Evolutionary conservation across 1,284 basidiomycete species (phyloP).

Genomic region (Cryptococcus depauperatus): DNA sequence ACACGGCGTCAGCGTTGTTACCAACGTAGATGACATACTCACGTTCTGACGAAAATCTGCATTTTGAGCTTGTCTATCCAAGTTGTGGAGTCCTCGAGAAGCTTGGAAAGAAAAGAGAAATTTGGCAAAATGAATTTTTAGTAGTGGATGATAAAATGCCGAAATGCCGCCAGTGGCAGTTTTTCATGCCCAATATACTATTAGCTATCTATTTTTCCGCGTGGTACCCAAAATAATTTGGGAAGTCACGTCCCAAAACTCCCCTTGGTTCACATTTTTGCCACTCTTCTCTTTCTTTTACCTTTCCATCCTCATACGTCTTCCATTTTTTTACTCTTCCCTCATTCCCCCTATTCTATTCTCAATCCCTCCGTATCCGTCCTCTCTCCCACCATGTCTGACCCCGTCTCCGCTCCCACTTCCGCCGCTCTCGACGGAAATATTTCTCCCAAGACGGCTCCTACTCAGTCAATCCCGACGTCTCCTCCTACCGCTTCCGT

Average conservation of each 20-base stretch:
- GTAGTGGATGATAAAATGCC: background rate
- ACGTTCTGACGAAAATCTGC: constrained; percentile 97
- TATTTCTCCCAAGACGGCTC: constrained; percentile 25
- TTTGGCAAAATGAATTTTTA: background rate
- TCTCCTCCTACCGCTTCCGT: no score
- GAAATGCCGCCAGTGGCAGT: background rate
- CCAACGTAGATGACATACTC: constrained; percentile 32
- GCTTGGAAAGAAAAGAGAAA: constrained; percentile 17
- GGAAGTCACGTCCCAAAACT: no score
- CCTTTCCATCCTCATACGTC: background rate
- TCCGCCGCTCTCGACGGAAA: constrained; percentile 14
- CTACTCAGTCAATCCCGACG: constrained; percentile 20
- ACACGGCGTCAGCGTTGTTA: constrained; percentile 5
- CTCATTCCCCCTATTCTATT: background rate
- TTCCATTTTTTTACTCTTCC: background rate
- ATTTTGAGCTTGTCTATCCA: constrained; percentile 45
- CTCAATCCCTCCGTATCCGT: background rate
- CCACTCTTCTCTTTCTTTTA: background rate
- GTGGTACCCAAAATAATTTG: no score
- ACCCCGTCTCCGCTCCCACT: no score
- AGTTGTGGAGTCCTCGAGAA: constrained; percentile 30
- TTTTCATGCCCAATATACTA: no score
- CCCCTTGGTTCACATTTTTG: background rate
- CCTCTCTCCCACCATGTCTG: background rate
- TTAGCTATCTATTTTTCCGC: no score